Conservation (phyloP, 1,284 basidiomycete genomes). For the Ceraceosorus bombacis region DNA sequence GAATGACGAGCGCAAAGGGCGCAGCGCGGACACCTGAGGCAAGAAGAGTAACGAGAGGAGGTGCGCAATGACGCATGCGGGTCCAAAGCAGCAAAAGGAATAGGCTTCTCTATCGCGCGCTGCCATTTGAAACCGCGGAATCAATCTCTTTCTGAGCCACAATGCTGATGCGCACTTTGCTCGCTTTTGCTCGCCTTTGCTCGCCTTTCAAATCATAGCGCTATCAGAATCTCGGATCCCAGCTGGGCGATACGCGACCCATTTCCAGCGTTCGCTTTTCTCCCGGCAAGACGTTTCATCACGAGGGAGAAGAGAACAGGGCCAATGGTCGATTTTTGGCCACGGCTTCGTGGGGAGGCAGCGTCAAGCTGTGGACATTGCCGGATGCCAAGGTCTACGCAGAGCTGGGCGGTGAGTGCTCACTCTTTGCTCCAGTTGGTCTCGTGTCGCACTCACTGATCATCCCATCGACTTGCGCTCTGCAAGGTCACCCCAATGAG, state of each 20-base stretch:
- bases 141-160: slow-evolving; percentile 72
- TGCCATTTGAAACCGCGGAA: too few relatives aligned
- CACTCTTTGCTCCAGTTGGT: too few relatives aligned
- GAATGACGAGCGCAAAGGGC: too few relatives aligned
- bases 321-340: slow-evolving; percentile 61
- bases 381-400: slow-evolving; percentile 55
- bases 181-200: too few relatives aligned
- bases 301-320: too few relatives aligned
- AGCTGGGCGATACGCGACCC: slow-evolving; percentile 92
- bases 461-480: slow-evolving; percentile 50
- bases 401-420: slow-evolving; percentile 4
- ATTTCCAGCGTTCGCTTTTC: slow-evolving; percentile 90
- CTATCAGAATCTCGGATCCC: slow-evolving; percentile 89
- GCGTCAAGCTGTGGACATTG: slow-evolving; percentile 87
- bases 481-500: slow-evolving; percentile 82
- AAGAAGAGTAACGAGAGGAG: too few relatives aligned
- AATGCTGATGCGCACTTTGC: slow-evolving; percentile 80
- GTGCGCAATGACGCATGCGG: too few relatives aligned
- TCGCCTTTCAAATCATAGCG: too few relatives aligned
- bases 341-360: slow-evolving; percentile 91
- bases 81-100: too few relatives aligned
- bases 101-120: too few relatives aligned
- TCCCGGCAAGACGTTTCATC: slow-evolving; percentile 61
- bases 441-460: slow-evolving; percentile 9
- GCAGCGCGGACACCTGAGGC: too few relatives aligned